Conservation (phyloP, 2,329 filamentous ascomycete genomes). For the Myriosclerotinia scirpicola region DNA sequence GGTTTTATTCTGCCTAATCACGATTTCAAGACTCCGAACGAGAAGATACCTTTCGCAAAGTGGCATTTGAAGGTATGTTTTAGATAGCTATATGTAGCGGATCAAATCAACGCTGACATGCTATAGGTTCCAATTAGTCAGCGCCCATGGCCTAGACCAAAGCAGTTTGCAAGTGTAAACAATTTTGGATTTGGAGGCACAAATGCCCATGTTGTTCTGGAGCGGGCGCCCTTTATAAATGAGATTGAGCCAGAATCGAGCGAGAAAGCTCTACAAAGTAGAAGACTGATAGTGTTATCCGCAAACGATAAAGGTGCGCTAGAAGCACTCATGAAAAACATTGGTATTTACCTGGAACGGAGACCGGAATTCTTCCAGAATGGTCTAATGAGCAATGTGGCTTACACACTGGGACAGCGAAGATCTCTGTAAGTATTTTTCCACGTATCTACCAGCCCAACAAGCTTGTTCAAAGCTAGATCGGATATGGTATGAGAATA, state of each 20-base stretch:
- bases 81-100: background rate
- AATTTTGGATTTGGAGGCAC: slow-evolving; percentile 31
- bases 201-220: slow-evolving; percentile 31
- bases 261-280: slow-evolving; percentile 33
- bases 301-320: slow-evolving; percentile 36
- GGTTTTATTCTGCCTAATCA: slow-evolving; percentile 31
- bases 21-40: slow-evolving; percentile 42
- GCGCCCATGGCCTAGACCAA: slow-evolving; percentile 39
- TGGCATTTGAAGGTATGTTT: slow-evolving; percentile 43
- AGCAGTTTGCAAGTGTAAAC: slow-evolving; percentile 49
- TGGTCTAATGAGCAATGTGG: slow-evolving; percentile 37
- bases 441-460: background rate
- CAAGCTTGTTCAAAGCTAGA: background rate
- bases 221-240: slow-evolving; percentile 33
- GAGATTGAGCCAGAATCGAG: slow-evolving; percentile 33
- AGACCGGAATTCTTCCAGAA: slow-evolving; percentile 38
- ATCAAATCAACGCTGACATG: slow-evolving; percentile 21
- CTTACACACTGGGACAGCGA: slow-evolving; percentile 37
- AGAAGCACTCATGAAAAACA: slow-evolving; percentile 36
- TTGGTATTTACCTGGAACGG: slow-evolving; percentile 38
- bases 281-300: slow-evolving; percentile 38
- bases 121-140: slow-evolving; percentile 38
- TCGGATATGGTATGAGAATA: background rate
- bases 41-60: slow-evolving; percentile 42
- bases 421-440: slow-evolving; percentile 29